Base-by-base conservation (phyloP, 1,284 basidiomycete species). In the Ganoderma meredithae region DNA sequence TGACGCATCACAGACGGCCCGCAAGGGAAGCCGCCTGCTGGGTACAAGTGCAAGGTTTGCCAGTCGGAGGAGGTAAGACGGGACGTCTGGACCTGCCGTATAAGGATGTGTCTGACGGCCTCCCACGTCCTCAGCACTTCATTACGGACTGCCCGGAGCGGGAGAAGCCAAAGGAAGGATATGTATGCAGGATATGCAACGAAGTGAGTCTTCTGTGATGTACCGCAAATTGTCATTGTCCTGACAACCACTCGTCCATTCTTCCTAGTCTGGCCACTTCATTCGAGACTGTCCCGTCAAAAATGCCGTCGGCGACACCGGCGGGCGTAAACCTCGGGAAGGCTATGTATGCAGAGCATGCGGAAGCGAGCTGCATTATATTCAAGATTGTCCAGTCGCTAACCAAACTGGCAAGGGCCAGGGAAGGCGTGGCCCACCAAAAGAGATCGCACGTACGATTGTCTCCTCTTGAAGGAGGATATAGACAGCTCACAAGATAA, bases 281-380 rank as follows among this genome's bases (percentile, higher is more conserved):
- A 86, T 96, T 64, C 92, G 93, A 43, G 94, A 96, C 75, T 97
- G 95, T 79, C 95, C 95, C 0, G 90, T 90, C 22, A 88, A 87
- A 77, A 85, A 93, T 71, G 88, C 88, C 15, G 82, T 88, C 5
- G 93, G 91, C 3, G 92, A 94, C 74, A 93, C 92, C 0, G 91
- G 92, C 13, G 92, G 92, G 9, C 86, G 84, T 52, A 95, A 93
- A 77, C 94, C 94, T 6, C 92, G 86, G 68, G 84, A 90, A 76
- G 94, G 94, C 47, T 97, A 97, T 74, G 86, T 93, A 9, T 97
- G 95, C 80, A 88, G 94, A 62, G 95, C 94, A 4, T 97, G 95
- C 78, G 95, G 92, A 22, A 93, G 91, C 72, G 90, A 91, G 63
- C 83, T 85, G 3, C 96, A 98, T 80, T 93, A 89, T 74, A 86